Evolutionary conservation across 2,329 filamentous ascomycete genomes (phyloP), one percentile per base, ranked within the genome.

Genomic region (Colletotrichum abscissum): DNA sequence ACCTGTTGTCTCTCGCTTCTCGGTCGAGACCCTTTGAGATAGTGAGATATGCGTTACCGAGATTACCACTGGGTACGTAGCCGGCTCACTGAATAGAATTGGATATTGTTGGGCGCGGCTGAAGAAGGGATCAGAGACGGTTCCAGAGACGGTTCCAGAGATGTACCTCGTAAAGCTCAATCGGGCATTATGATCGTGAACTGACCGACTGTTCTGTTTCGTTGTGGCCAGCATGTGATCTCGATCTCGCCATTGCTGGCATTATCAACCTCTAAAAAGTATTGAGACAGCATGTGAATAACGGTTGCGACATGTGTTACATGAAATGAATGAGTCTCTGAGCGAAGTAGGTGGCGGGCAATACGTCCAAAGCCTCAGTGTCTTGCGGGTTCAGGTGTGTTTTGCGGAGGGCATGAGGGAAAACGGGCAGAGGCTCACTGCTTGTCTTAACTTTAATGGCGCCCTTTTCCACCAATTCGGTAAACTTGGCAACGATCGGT

Each of bases 391-490:
- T n/a, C 42, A 46, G 42, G 19, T 46, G 42, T 46, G 16, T 46
- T 46, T n/a, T 46, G 42, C 42, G 42, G 42, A 46, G 42, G 42
- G 42, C 42, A 46, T 46, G 30, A 46, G 14, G 28, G 19, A 30
- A 65, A 26, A 73, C 64, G 12, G 63, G 33, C 30, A 46, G 22
- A 54, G 4, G 26, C 66, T 54, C 52, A 56, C 46, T 3, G 46
- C 49, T 9, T 72, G 64, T 70, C 60, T 73, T 22, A 73, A 70
- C 60, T 42, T 35, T 70, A 73, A 73, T 56, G 26, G 56, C 56
- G 67, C 55, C 70, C 30, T 35, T 56, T 35, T 19, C 55, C 56
- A 57, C 55, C 12, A n/a, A 22, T 62, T 52, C 28, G 70, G 60
- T 59, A 62, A 33, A 33, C 70, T 70, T 70, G 70, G 70, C 60